Percentiles rank a stretch among this genome's conserved stretches.
Evolutionary conservation across 1,284 basidiomycete species (phyloP).

Genomic region (Kalmanozyma brasiliensis): DNA sequence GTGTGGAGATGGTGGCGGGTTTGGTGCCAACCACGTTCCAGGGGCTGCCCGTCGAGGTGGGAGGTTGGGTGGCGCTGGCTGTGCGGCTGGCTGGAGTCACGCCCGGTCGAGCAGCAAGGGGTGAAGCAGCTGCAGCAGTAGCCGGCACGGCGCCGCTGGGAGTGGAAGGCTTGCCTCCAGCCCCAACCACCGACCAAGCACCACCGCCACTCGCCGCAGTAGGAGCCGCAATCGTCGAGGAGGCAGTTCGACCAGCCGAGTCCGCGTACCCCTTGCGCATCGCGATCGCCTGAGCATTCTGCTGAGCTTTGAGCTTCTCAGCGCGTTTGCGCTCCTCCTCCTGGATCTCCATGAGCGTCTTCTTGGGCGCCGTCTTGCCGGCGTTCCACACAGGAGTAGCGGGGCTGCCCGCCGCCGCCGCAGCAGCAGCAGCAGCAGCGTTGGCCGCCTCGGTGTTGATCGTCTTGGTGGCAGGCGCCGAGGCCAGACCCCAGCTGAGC

Average conservation of each 20-base stretch:
- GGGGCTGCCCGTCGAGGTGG: conserved; percentile 12
- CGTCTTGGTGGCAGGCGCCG: conserved; percentile 67
- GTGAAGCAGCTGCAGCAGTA: not conserved
- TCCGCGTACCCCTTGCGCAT: conserved; percentile 78
- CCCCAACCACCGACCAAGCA: conserved; percentile 86
- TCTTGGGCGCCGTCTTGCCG: conserved; percentile 73
- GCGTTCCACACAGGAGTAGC: conserved; percentile 64
- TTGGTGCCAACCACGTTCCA: conserved; percentile 36
- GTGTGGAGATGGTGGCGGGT: conserved; percentile 13
- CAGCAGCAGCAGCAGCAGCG: conserved; percentile 78
- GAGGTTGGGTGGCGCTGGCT: conserved; percentile 6
- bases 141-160: conserved; percentile 33
- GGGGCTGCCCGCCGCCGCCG: conserved; percentile 73
- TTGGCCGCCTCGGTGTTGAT: conserved; percentile 73
- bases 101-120: conserved; percentile 43
- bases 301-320: conserved; percentile 73
- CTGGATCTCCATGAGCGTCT: conserved; percentile 98
- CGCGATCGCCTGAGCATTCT: conserved; percentile 69
- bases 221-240: not conserved
- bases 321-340: conserved; percentile 82
- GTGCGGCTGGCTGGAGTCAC: conserved; percentile 27
- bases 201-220: conserved; percentile 69
- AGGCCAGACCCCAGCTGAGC: conserved; percentile 70
- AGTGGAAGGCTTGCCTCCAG: conserved; percentile 75
- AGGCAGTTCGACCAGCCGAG: conserved; percentile 67